These are phyloP conservation scores for Zygosaccharomyces siamensis DNA, from an alignment of 805 yeast species.

Conservation along the genomic window DNA sequence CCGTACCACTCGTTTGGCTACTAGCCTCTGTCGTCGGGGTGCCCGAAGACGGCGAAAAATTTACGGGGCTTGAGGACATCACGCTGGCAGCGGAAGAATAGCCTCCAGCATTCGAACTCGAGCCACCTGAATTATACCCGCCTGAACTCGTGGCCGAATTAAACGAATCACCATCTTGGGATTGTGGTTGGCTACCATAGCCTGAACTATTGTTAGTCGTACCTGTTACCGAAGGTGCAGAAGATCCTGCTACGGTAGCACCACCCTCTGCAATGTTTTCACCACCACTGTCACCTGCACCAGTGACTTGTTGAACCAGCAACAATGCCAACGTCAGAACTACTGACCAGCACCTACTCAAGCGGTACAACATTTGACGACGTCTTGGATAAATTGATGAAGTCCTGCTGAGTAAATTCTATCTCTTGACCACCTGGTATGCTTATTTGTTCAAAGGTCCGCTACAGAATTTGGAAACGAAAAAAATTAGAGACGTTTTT, in stretches of 20 bases:
- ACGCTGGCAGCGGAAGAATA: not conserved
- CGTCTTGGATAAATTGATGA: not conserved
- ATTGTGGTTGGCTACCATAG: not conserved
- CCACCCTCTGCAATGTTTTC: not conserved
- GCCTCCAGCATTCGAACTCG: not conserved
- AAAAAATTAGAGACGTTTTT: not conserved
- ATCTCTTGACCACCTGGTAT: not conserved
- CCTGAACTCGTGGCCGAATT: not conserved
- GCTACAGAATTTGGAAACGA: not conserved
- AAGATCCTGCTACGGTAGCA: not conserved
- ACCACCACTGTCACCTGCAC: not conserved
- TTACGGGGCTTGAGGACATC: not conserved
- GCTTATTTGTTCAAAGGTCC: not conserved
- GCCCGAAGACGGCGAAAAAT: not conserved
- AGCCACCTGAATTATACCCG: not conserved
- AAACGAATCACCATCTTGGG: not conserved
- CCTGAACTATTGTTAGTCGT: not conserved
- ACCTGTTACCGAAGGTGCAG: not conserved
- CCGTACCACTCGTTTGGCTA: not conserved
- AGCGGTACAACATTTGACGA: conserved; percentile 3
- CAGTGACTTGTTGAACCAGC: not conserved
- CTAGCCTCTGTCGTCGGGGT: not conserved
- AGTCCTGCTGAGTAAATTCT: not conserved
- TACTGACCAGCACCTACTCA: conserved; percentile 1
- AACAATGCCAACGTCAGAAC: conserved; percentile 1